Evolutionary conservation across 2,329 filamentous ascomycete species (phyloP).

Genomic region (Aspergillus transmontanensis): DNA sequence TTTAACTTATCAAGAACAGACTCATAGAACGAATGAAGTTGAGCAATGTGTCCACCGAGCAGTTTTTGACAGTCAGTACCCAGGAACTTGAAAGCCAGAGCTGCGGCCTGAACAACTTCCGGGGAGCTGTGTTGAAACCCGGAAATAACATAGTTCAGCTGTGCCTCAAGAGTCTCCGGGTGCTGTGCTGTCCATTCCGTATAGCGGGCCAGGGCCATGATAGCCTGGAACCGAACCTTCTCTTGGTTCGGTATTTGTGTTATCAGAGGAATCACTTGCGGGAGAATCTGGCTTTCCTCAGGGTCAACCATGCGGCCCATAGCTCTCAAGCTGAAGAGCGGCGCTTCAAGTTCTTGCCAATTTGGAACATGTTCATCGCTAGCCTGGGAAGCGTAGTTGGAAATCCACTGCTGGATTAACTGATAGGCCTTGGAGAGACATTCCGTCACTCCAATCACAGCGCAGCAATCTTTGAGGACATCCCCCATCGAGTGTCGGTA

Average conservation of each 20-base stretch:
- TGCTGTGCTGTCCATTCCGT: constrained; percentile 97
- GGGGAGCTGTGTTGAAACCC: constrained; percentile 87
- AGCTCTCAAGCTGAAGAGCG: constrained; percentile 90
- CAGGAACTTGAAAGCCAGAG: constrained; percentile 94
- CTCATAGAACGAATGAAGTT: constrained; percentile 91
- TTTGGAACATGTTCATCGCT: constrained; percentile 77
- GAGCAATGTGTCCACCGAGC: constrained; percentile 77
- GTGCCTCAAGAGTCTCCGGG: constrained; percentile 85
- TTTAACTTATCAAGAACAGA: constrained; percentile 85
- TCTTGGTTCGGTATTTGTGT: constrained; percentile 94
- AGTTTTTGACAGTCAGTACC: constrained; percentile 92
- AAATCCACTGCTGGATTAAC: constrained; percentile 85
- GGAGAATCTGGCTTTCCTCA: constrained; percentile 83
- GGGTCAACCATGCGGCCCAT: constrained; percentile 95
- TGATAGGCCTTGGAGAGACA: constrained; percentile 87
- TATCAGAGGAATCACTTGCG: constrained; percentile 88
- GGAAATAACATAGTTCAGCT: constrained; percentile 93
- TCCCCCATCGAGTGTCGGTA: constrained; percentile 98
- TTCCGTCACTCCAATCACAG: constrained; percentile 90
- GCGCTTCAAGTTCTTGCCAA: constrained; percentile 95
- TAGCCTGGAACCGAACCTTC: constrained; percentile 96
- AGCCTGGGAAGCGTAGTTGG: constrained; percentile 75
- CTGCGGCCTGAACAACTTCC: constrained; percentile 88
- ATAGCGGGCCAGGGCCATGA: constrained; percentile 95
- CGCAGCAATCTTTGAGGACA: constrained; percentile 93